Percentiles rank a stretch among this genome's conserved stretches.
These are phyloP conservation scores for Daldinia childiae DNA, from an alignment of 495 filamentous ascomycete species.

Conservation along the genomic window DNA sequence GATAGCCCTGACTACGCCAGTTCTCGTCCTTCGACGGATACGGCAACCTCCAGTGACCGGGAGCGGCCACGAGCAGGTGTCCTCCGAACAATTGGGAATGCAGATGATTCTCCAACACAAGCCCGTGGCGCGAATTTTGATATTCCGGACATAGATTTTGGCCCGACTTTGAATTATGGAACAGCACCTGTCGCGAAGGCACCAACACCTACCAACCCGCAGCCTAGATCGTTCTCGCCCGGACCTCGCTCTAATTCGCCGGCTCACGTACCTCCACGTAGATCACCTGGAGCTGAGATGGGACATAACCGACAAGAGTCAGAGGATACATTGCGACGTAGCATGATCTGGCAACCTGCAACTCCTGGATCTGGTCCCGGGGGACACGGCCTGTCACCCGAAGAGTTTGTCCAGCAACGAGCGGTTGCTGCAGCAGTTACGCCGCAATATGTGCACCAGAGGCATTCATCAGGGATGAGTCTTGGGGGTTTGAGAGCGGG, in stretches of 20 bases:
- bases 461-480: constrained; percentile 65
- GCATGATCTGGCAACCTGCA: constrained; percentile 82
- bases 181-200: constrained; percentile 40
- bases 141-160: constrained; percentile 86
- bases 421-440: constrained; percentile 61
- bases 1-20: constrained; percentile 72
- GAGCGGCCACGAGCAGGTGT: constrained; percentile 83
- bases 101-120: constrained; percentile 44
- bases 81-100: constrained; percentile 79
- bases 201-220: constrained; percentile 27
- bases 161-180: constrained; percentile 78
- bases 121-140: constrained; percentile 47
- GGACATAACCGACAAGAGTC: constrained; percentile 57
- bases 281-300: constrained; percentile 51
- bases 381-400: constrained; percentile 61
- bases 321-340: constrained; percentile 64
- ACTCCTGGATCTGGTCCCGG: constrained; percentile 56
- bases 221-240: constrained; percentile 52
- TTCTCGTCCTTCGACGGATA: constrained; percentile 71
- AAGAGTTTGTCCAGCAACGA: constrained; percentile 89
- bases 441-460: constrained; percentile 65
- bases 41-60: constrained; percentile 58
- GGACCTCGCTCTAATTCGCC: constrained; percentile 52
- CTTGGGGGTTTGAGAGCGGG: constrained; percentile 56
- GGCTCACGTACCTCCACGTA: constrained; percentile 49